Conservation (phyloP, 345 rosid genomes). For the Sonneratia alba region DNA sequence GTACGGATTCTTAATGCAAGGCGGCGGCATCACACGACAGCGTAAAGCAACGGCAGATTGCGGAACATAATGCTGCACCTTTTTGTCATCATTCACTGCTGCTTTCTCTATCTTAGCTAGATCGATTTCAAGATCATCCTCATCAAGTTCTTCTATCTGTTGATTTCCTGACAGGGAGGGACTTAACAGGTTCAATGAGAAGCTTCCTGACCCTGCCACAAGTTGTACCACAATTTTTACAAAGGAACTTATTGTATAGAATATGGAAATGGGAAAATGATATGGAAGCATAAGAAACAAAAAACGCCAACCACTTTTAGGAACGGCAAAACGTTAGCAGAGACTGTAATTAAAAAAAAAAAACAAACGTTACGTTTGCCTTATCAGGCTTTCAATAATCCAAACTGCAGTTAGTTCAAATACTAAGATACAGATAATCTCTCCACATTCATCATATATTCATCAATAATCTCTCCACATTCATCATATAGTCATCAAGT, state of each 20-base stretch:
- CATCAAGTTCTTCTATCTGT: constrained; percentile 35
- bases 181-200: constrained; percentile 28
- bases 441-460: background rate
- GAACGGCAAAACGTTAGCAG: background rate
- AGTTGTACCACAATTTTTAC: background rate
- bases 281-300: background rate
- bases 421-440: background rate
- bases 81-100: constrained; percentile 22
- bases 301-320: background rate
- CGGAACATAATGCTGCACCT: constrained; percentile 51
- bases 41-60: constrained; percentile 80
- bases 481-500: background rate
- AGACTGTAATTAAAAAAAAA: background rate
- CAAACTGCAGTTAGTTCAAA: background rate
- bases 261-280: background rate
- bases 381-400: background rate
- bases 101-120: constrained; percentile 32
- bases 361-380: background rate
- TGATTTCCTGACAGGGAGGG: constrained; percentile 34
- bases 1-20: constrained; percentile 91
- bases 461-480: no score
- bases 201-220: constrained; percentile 19
- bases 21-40: constrained; percentile 87
- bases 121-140: constrained; percentile 30
- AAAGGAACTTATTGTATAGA: background rate